Evolutionary conservation across 139 green algal genomes (phyloP), one percentile per base, ranked within the genome.

Genomic region (Zygnema circumcarinatum): DNA sequence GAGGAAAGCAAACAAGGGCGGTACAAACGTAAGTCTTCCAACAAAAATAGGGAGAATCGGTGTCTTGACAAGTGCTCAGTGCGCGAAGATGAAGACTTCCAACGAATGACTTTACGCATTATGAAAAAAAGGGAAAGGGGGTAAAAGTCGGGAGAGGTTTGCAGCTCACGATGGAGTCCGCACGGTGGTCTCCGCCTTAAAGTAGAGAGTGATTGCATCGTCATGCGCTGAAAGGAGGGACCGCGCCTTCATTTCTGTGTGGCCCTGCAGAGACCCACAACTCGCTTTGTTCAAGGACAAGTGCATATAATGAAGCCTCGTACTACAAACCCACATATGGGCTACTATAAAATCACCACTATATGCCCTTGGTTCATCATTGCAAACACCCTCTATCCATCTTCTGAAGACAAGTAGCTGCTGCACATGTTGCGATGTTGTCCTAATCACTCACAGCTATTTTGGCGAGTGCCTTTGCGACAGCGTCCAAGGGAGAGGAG

Each of bases 201-300:
- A 89, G 32, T 93, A 91, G 69, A 98, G 91, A 0, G 96, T 98
- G 35, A 92, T 94, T 83, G 81, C 94, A 82, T 97, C 96, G 42
- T 98, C 94, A 89, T 98, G 94, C 22, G 95, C 94, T 1, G 94
- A 96, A 36, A 98, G 90, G 88, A 98, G 89, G 38, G 94, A 97
- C 54, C 96, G 93, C 0, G 90, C 83, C 85, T 93, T 91, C 86
- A 97, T 86, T 81, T 92, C 88, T n/a, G 89, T 95, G 91, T 95
- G 93, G 1, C 96, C 96, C 84, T 88, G n/a, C 74, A 35, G 32
- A 67, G 32, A 41, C n/a, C 74, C 16, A 39, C 11, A 78, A 52
- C 38, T 2, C 22, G 32, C n/a, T 62, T 67, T 29, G 38, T 35
- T 11, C 74, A 82, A 82, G 2, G 53, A 52, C n/a, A n/a, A n/a